These are phyloP conservation scores for Magnaporthales sp. DNA, from an alignment of 2,329 filamentous ascomycete species.

Conservation along the genomic window DNA sequence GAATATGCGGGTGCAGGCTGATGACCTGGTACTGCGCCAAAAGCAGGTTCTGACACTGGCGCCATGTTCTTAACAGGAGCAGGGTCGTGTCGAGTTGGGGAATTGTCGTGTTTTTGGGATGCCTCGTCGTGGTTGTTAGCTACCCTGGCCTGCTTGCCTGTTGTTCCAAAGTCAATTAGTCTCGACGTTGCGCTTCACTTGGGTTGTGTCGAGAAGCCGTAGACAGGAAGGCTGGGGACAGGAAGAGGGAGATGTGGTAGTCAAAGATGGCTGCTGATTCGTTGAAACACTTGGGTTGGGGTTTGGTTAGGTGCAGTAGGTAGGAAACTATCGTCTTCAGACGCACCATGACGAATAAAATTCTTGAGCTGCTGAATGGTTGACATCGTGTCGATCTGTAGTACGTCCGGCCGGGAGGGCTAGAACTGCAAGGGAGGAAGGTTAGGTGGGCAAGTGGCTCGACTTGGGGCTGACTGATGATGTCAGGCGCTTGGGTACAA, in stretches of 20 bases:
- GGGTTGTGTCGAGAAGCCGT: not conserved
- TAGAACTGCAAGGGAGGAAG: not conserved
- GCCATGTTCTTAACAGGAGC: slow-evolving; percentile 46
- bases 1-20: slow-evolving; percentile 50
- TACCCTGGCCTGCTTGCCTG: slow-evolving; percentile 80
- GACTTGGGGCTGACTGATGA: not conserved
- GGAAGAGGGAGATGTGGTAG: slow-evolving; percentile 21
- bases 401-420: not conserved
- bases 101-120: slow-evolving; percentile 42
- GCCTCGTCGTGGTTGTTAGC: slow-evolving; percentile 42
- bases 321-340: not conserved
- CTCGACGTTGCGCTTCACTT: not conserved
- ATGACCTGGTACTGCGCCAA: slow-evolving; percentile 30
- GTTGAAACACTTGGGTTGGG: not conserved
- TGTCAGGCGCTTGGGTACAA: not conserved
- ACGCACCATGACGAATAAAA: slow-evolving; percentile 82
- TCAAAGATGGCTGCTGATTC: not conserved
- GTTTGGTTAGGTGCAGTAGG: not conserved
- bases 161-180: slow-evolving; percentile 1
- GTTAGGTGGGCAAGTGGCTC: not conserved
- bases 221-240: slow-evolving; percentile 9
- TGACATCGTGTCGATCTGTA: slow-evolving; percentile 37
- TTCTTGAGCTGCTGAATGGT: slow-evolving; percentile 95
- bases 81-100: slow-evolving; percentile 36
- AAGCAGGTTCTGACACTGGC: slow-evolving; percentile 32